These are phyloP conservation scores for Vigna nakashimae DNA, from an alignment of 306 rosid species.

Conservation along the genomic window DNA sequence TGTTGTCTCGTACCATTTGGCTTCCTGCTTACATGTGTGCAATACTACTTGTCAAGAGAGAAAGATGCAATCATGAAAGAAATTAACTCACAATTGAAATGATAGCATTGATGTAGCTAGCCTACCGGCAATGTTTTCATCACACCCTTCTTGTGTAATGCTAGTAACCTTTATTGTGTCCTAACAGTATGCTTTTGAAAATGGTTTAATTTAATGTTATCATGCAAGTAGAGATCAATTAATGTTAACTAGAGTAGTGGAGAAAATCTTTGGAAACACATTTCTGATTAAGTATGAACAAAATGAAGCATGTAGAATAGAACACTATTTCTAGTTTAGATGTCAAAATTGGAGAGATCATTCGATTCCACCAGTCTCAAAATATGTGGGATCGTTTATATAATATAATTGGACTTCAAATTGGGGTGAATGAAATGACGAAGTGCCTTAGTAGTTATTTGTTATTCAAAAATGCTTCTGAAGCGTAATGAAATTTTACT, in stretches of 20 bases:
- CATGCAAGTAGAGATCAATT: neutral
- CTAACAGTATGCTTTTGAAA: neutral
- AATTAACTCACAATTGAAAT: neutral
- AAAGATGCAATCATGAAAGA: neutral
- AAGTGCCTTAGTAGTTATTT: neutral
- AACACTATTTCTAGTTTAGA: neutral
- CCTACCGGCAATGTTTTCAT: neutral
- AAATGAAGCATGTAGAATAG: neutral
- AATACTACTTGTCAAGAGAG: no score
- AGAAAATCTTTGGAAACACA: neutral
- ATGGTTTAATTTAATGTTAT: neutral
- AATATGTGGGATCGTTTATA: neutral
- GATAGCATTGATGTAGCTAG: neutral
- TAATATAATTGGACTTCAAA: neutral
- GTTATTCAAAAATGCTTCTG: neutral
- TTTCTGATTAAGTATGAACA: neutral
- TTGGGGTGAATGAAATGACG: neutral
- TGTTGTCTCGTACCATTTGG: no score
- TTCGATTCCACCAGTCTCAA: neutral
- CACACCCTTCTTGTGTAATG: neutral
- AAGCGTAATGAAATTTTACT: slow-evolving; percentile 11
- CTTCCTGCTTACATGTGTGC: no score
- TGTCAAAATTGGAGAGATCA: neutral
- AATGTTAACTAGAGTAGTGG: neutral
- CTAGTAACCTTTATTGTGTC: neutral